These are phyloP conservation scores for Elongisporangium anandrum DNA, from an alignment of 352 stramenopile genomes.

Conservation along the genomic window DNA sequence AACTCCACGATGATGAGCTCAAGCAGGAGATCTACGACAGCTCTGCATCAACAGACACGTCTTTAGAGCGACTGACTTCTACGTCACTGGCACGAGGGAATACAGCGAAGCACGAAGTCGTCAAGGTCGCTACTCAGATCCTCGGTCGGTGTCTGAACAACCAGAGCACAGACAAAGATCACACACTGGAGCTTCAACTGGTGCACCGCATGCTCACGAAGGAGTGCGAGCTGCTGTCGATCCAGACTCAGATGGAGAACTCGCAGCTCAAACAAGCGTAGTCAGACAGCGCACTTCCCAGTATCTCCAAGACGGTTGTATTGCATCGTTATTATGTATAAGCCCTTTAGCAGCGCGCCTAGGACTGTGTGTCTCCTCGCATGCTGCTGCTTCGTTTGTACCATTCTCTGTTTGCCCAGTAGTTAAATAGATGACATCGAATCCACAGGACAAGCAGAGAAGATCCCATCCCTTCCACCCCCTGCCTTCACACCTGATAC, in stretches of 20 bases:
- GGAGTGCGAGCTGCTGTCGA: constrained; percentile 20
- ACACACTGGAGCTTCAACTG: constrained; percentile 18
- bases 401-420: not conserved
- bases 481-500: constrained; percentile 20
- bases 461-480: no score
- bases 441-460: not conserved
- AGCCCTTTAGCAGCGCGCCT: no score
- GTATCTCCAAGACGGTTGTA: no score
- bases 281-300: no score
- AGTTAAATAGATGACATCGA: constrained; percentile 2
- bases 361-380: no score
- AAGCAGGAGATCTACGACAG: not conserved
- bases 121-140: constrained; percentile 19
- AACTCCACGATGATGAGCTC: not conserved
- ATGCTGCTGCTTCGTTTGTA: no score
- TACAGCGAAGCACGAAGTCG: constrained; percentile 16
- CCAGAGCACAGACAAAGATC: constrained; percentile 1
- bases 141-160: constrained; percentile 11
- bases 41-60: not conserved
- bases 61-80: not conserved
- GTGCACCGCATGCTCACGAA: constrained; percentile 31
- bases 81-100: constrained; percentile 1
- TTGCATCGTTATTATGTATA: no score
- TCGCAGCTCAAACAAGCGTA: no score
- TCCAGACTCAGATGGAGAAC: constrained; percentile 8